phyloP scores from a whole-genome alignment of 2,329 filamentous ascomycete species.

The Cryphonectria radicalis region DNA sequence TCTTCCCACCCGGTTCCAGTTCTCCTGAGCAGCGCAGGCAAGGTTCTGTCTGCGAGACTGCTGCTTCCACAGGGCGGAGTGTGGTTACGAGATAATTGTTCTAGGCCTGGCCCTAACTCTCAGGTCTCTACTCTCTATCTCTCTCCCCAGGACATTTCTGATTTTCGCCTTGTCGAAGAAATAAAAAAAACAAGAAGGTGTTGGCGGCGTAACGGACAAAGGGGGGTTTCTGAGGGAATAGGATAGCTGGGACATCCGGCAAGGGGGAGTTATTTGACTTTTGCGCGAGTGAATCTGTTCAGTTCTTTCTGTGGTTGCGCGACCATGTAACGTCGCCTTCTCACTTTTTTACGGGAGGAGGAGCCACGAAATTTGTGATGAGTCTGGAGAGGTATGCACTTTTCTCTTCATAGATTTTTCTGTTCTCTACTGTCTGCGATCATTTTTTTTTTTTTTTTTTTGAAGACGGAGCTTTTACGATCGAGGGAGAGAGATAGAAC shows the following conservation, averaged over 20 bases:
- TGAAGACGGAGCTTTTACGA: neutral
- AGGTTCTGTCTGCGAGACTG: neutral
- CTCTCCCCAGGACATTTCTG: neutral
- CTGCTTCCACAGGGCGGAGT: neutral
- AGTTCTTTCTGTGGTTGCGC: neutral
- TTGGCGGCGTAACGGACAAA: conserved; percentile 27
- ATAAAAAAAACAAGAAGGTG: conserved; percentile 8
- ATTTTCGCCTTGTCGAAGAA: conserved; percentile 10
- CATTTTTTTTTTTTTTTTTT: neutral
- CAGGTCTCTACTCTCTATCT: neutral
- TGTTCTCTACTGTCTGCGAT: neutral
- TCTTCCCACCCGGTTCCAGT: conserved; percentile 29
- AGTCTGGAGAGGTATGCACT: conserved; percentile 2
- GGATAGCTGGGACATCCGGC: conserved; percentile 24
- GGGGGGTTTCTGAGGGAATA: conserved; percentile 9
- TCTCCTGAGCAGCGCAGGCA: conserved; percentile 33
- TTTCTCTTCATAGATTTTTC: conserved; percentile 5
- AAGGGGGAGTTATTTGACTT: conserved; percentile 22
- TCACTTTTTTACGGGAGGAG: neutral
- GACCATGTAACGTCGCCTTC: conserved; percentile 8
- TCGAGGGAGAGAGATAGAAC: neutral
- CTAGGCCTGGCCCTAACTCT: neutral
- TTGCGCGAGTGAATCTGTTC: conserved; percentile 1
- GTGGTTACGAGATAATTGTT: neutral
- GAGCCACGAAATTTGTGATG: conserved; percentile 4